Base-by-base conservation (phyloP, 305 asterid species). In the Solanum hybrid region DNA sequence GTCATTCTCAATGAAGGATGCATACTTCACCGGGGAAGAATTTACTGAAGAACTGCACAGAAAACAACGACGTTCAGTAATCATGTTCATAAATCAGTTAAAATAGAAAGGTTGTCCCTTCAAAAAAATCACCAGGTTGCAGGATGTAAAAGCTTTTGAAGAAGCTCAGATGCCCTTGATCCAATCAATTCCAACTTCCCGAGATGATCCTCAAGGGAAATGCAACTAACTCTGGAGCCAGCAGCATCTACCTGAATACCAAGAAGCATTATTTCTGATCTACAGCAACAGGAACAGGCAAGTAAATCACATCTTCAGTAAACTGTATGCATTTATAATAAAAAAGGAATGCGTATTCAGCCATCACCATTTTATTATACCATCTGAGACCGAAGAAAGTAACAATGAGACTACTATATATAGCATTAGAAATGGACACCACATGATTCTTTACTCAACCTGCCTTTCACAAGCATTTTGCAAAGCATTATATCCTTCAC, bases 151-250 rank as follows among this genome's bases (percentile, higher is more conserved):
- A 93, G 92, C 94, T 94, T 97, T 91, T 92, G 93, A 89, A 97
- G 95, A 94, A 97, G 94, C 82, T 94, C 92, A 93, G 91, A 79
- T 79, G 95, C 93, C 90, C 89, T 91, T 51, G 94, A 91, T 89
- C 99, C 99, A 27, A 95, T 87, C 91, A 97, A 87, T 91, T 96
- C 99, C 90, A 97, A 77, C 90, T 91, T 95, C 35, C 94, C 99
- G 73, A 97, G 97, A 90, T 93, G 95, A 31, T 95, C 96, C 92
- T 93, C 98, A 77, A 94, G 98, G 90, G 98, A 94, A 89, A 91
- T 85, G 89, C 98, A 96, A 56, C 79, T 91, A 90, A 92, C 94
- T 85, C 95, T 89, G 92, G 88, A 87, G 24, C 91, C 92, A 89
- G 92, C 69, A 66, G 27, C 88, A 85, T 92, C 95, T 85, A 90